Conservation (phyloP, 2,329 filamentous ascomycete genomes). For the Clonostachys solani region DNA sequence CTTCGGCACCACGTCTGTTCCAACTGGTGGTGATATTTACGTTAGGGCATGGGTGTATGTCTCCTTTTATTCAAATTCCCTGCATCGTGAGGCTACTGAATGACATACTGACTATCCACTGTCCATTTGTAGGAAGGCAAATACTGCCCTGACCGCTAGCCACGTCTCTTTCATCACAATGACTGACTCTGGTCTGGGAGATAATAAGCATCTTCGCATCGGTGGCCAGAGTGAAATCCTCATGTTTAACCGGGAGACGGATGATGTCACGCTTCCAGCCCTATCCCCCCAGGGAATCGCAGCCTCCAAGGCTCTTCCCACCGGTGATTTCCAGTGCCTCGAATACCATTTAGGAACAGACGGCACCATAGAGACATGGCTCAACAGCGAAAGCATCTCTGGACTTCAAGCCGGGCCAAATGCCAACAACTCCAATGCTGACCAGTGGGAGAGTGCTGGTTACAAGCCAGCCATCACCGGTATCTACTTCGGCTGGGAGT, state of each 20-base stretch:
- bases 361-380: conserved; percentile 56
- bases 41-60: conserved; percentile 51
- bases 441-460: conserved; percentile 45
- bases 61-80: too few species aligned
- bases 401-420: conserved; percentile 44
- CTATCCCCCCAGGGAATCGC: conserved; percentile 56
- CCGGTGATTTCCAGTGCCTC: conserved; percentile 52
- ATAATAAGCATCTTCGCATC: conserved; percentile 56
- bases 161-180: conserved; percentile 63
- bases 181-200: conserved; percentile 51
- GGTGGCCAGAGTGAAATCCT: conserved; percentile 56
- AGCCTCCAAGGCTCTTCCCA: conserved; percentile 43
- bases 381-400: conserved; percentile 44
- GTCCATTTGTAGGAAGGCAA: conserved; percentile 41
- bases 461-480: conserved; percentile 47
- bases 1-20: conserved; percentile 53
- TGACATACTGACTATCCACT: too few species aligned
- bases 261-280: conserved; percentile 58
- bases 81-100: too few species aligned
- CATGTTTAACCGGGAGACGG: conserved; percentile 61
- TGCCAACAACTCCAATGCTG: conserved; percentile 44
- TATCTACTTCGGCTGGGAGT: conserved; percentile 61
- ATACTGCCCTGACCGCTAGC: conserved; percentile 49
- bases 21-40: conserved; percentile 51
- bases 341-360: conserved; percentile 57